Evolutionary conservation across 495 filamentous ascomycete genomes (phyloP), one percentile per base, ranked within the genome.

Genomic region (Talaromyces liani): DNA sequence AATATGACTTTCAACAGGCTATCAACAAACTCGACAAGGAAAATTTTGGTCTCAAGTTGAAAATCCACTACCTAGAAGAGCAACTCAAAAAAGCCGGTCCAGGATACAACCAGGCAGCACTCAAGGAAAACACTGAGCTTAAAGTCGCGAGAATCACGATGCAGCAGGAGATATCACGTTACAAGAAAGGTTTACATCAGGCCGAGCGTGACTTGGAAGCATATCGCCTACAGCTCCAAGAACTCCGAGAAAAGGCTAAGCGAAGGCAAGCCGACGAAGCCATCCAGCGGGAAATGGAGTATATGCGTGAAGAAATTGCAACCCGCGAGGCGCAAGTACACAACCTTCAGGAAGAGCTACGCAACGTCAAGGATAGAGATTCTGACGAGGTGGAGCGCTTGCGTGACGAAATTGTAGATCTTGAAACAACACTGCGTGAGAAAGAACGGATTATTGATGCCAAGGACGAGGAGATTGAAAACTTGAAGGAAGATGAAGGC

Each of bases 21-120:
- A 93, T 98, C 68, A 91, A 96, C 73, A 90, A 88, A 69, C 92
- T 98, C 65, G 91, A 98, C 72, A 98, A 98, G 77, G 80, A 82
- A 64, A 98, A 98, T 69, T 98, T 96, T 70, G 95, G 95, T 65
- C 80, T 98, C 45, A 98, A 98, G 75, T 83, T 98, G 63, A 97
- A 97, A 75, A 94, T 98, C 45, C 93, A 96, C 75, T 98, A 93
- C 68, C 80, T 98, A 29, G 92, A 93, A 73, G 91, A 97, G 67
- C 87, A 89, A 25, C 71, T 98, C 16, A 82, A 88, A 41, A 96
- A 93, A 71, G 84, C 87, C 25, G 95, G 94, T 0, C 92, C 92
- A 2, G 88, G 89, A 36, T 91, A 91, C 78, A 93, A 91, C 70
- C 88, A 93, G 67, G 84, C 85, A 22, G 91, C 95, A 0, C 77